Evolutionary conservation across 2,329 filamentous ascomycete genomes (phyloP), one percentile per base, ranked within the genome.

Genomic region (Nakataea oryzae): DNA sequence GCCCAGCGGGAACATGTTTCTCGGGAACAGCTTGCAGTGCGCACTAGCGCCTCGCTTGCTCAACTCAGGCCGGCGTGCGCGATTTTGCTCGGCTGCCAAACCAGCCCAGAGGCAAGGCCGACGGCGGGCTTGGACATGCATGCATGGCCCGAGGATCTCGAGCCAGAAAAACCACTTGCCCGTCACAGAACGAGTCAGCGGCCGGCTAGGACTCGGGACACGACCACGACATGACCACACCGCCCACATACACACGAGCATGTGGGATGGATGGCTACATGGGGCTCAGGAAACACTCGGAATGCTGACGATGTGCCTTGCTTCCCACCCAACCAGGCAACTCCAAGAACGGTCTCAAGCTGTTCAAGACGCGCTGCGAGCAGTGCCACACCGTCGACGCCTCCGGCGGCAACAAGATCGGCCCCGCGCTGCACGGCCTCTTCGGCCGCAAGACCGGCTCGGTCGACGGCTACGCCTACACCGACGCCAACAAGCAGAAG

Each of bases 401-500:
- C 67, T 89, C 84, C 72, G 95, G 93, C 80, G 86, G 86, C 80
- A 96, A 97, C 91, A 97, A 97, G 88, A 91, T 96, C 79, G 95
- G 95, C 76, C 95, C 95, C 74, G 92, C 92, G 76, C 88, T 99
- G 72, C 87, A 96, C 88, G 95, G 95, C 76, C 91, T 99, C 70
- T 99, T 96, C 78, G 95, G 95, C 78, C 93, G 95, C 78, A 90
- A 96, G 84, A 91, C 90, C 67, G 95, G 95, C 73, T 85, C 88
- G 76, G 91, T 96, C 71, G 89, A 91, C 58, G 93, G 95, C 69
- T 99, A 89, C 87, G 82, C 91, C 75, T 99, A 97, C 88, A 96
- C 95, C 79, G 95, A 99, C 75, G 95, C 93, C 86, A 99, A 99
- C 90, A 97, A 97, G 89, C 81, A 89, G 75, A 96, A 96, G 84